Percentiles rank a stretch among this genome's conserved stretches.
Evolutionary conservation across 148 eudicot genomes (phyloP).

Genomic region (Rheum nobile): DNA sequence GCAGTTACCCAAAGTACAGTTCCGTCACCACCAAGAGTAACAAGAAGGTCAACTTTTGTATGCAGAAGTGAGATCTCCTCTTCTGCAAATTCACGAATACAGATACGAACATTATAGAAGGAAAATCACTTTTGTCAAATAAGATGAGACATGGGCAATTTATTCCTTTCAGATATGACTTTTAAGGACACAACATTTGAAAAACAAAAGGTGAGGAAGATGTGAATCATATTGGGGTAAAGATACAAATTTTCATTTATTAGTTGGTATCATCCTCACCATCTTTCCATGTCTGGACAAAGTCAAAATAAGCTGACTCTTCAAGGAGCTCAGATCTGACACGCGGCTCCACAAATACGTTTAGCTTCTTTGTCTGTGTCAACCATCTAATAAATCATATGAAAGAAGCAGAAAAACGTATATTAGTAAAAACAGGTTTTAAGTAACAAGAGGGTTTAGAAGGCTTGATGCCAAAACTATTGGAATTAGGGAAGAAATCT

Average conservation of each 20-base stretch:
- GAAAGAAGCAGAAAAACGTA: background rate
- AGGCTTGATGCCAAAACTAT: background rate
- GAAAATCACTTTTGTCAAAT: background rate
- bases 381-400: conserved; percentile 61
- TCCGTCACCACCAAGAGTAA: conserved; percentile 99
- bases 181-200: too few relatives aligned
- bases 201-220: too few relatives aligned
- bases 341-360: conserved; percentile 77
- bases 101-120: background rate
- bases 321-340: conserved; percentile 63
- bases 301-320: conserved; percentile 62
- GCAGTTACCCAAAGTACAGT: conserved; percentile 95
- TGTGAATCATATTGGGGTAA: too few relatives aligned
- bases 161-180: too few relatives aligned
- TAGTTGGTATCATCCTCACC: conserved; percentile 31
- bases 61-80: conserved; percentile 57
- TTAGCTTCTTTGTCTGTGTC: conserved; percentile 46
- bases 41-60: conserved; percentile 78
- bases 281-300: conserved; percentile 81
- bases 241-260: too few relatives aligned
- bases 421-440: background rate
- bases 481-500: background rate
- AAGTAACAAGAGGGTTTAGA: background rate
- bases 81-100: conserved; percentile 31
- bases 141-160: too few relatives aligned